Percentiles rank a stretch among this genome's conserved stretches.
These are phyloP conservation scores for Calvatia gigantea DNA, from an alignment of 768 basidiomycete genomes.

Conservation along the genomic window DNA sequence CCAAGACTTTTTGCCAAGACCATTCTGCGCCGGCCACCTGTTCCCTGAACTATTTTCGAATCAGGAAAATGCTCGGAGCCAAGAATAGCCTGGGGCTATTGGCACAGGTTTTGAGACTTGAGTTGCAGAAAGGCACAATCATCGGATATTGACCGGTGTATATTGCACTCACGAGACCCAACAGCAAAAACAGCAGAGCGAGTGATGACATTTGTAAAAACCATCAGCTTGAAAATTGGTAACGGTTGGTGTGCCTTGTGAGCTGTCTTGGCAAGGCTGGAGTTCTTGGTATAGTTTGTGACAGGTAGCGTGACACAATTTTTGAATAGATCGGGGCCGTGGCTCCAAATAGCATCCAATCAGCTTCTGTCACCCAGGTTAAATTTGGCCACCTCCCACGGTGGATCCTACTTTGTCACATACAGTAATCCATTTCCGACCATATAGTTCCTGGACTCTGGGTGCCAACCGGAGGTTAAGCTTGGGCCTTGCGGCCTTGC, in stretches of 20 bases:
- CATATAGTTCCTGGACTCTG: conserved; percentile 3
- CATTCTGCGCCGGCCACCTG: conserved; percentile 18
- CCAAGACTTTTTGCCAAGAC: conserved; percentile 49
- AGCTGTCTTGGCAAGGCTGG: conserved; percentile 8
- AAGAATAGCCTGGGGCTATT: conserved; percentile 19
- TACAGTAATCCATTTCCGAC: conserved; percentile 3
- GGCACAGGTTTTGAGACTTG: not conserved
- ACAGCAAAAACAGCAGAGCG: not conserved
- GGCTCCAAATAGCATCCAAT: conserved; percentile 33
- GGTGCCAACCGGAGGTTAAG: not conserved
- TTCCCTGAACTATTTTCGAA: conserved; percentile 38
- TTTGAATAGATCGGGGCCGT: conserved; percentile 19
- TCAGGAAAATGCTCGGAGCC: conserved; percentile 30
- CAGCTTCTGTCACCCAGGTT: conserved; percentile 12
- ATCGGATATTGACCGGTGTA: not conserved
- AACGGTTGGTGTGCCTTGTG: conserved; percentile 19
- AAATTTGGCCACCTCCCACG: conserved; percentile 23
- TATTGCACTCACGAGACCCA: not conserved
- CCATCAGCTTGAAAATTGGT: not conserved
- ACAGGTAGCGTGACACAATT: conserved; percentile 15
- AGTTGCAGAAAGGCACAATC: not conserved
- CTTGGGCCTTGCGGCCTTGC: not conserved
- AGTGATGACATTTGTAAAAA: not conserved
- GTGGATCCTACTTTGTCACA: conserved; percentile 11
- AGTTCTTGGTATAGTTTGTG: conserved; percentile 15